phyloP scores from a whole-genome alignment of 192 early-diverging fungal species.

The Backusella morwellensis region DNA sequence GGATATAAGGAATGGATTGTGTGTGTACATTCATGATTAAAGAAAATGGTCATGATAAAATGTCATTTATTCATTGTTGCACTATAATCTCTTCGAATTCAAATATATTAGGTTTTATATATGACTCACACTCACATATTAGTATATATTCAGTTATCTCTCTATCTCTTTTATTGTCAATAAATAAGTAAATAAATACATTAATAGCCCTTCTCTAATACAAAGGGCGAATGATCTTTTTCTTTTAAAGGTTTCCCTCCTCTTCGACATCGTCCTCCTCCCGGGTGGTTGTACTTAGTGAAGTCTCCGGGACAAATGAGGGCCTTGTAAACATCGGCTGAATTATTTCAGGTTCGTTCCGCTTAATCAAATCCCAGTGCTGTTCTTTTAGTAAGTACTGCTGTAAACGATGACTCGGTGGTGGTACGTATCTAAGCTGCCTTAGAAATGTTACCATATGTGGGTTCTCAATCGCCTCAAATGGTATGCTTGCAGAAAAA shows the following conservation, averaged over 20 bases:
- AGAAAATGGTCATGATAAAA: too few relatives aligned
- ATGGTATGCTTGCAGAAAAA: constrained; percentile 10
- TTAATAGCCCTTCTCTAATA: too few relatives aligned
- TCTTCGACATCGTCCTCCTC: not conserved
- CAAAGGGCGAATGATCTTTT: too few relatives aligned
- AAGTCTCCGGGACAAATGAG: not conserved
- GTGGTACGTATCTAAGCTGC: not conserved
- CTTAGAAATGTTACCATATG: constrained; percentile 1
- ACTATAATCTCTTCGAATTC: too few relatives aligned
- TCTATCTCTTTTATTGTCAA: too few relatives aligned
- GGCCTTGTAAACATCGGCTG: not conserved
- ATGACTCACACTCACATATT: too few relatives aligned
- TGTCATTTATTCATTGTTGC: too few relatives aligned
- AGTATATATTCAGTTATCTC: too few relatives aligned
- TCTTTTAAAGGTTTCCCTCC: not conserved
- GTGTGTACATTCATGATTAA: too few relatives aligned
- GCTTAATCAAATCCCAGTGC: constrained; percentile 17
- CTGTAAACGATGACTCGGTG: not conserved
- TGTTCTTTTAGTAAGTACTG: constrained; percentile 14
- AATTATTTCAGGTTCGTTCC: not conserved
- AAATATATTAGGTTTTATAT: too few relatives aligned
- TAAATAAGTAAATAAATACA: too few relatives aligned
- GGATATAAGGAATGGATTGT: too few relatives aligned
- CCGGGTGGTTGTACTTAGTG: not conserved
- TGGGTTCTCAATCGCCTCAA: constrained; percentile 13